phyloP scores from a whole-genome alignment of 805 yeast genomes.

The Saccharomycopsis javanensis region DNA sequence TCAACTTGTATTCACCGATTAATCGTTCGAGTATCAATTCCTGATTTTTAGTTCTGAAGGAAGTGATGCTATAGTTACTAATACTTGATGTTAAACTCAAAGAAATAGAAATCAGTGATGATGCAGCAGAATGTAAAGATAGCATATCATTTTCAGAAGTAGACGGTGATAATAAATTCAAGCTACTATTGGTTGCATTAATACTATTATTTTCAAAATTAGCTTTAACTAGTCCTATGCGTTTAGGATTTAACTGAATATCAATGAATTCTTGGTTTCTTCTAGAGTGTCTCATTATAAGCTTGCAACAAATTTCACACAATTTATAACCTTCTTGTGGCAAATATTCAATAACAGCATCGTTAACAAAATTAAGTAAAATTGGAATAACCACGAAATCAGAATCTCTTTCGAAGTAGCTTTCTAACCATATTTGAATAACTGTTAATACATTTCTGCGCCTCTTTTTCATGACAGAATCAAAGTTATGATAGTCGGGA shows the following conservation, averaged over 20 bases:
- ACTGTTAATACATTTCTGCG: constrained; percentile 57
- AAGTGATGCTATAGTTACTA: constrained; percentile 39
- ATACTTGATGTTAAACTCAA: constrained; percentile 65
- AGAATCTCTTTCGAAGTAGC: constrained; percentile 65
- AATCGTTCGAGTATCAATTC: constrained; percentile 34
- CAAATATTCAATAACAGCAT: constrained; percentile 48
- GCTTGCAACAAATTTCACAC: constrained; percentile 51
- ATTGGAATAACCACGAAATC: constrained; percentile 61
- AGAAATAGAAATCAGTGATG: constrained; percentile 26
- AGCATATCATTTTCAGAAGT: constrained; percentile 23
- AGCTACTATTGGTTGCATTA: constrained; percentile 43
- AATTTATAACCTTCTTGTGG: constrained; percentile 59
- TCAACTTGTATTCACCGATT: constrained; percentile 43
- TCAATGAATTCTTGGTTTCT: constrained; percentile 11
- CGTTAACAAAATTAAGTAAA: constrained; percentile 69
- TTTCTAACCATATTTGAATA: constrained; percentile 79
- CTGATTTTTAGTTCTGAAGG: constrained; percentile 30
- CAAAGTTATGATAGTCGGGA: constrained; percentile 18
- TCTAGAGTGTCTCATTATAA: constrained; percentile 39
- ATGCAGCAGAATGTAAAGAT: constrained; percentile 33
- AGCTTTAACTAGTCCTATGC: constrained; percentile 19
- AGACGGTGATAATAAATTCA: constrained; percentile 34
- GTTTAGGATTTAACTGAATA: constrained; percentile 15
- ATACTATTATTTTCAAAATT: constrained; percentile 22
- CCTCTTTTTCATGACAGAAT: constrained; percentile 45